Conservation (phyloP, 192 early-diverging fungal species). For the Mortierella antarctica region DNA sequence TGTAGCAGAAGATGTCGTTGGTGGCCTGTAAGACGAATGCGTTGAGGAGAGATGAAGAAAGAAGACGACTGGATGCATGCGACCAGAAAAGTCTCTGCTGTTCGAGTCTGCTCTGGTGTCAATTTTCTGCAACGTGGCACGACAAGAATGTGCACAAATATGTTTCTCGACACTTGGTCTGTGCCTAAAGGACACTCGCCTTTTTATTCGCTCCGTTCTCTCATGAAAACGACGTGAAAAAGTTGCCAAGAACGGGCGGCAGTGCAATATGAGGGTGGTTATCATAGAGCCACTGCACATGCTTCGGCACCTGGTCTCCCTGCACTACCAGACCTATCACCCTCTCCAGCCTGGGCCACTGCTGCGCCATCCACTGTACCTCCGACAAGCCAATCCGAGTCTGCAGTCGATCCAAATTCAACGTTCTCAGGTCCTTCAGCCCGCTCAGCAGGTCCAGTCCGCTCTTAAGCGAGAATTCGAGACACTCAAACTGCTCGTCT, state of each 20-base stretch:
- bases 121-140: too few relatives aligned
- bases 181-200: neutral
- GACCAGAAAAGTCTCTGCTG: too few relatives aligned
- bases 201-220: neutral
- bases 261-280: slow-evolving; percentile 37
- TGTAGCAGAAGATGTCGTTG: too few relatives aligned
- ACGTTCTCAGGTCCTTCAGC: slow-evolving; percentile 16
- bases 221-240: slow-evolving; percentile 9
- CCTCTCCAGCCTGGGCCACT: slow-evolving; percentile 34
- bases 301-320: slow-evolving; percentile 21
- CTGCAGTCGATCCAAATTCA: slow-evolving; percentile 42
- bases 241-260: slow-evolving; percentile 31
- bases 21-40: too few relatives aligned
- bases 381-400: slow-evolving; percentile 30
- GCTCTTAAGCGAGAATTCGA: slow-evolving; percentile 37
- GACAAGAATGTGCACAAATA: neutral
- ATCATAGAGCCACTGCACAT: slow-evolving; percentile 45
- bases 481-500: slow-evolving; percentile 40
- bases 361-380: slow-evolving; percentile 43
- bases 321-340: slow-evolving; percentile 38
- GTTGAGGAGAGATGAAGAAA: too few relatives aligned
- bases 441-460: slow-evolving; percentile 19
- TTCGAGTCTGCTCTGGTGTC: too few relatives aligned
- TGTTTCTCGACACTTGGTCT: neutral
- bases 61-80: too few relatives aligned